Conservation (phyloP, 495 filamentous ascomycete genomes). For the Astrothelium subdiscretum region DNA sequence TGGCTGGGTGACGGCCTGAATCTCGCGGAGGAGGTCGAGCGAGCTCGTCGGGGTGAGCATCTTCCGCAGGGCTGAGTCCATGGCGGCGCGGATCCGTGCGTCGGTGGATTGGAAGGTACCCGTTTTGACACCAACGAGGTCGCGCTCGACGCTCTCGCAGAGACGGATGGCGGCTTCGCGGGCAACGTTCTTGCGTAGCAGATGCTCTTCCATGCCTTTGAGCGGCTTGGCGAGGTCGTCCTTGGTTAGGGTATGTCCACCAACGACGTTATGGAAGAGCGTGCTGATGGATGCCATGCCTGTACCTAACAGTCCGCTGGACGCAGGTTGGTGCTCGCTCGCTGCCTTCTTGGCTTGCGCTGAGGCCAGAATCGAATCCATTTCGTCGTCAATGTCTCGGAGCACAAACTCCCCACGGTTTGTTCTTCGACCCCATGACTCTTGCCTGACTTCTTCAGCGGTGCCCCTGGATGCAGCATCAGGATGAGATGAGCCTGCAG, state of each 20-base stretch:
- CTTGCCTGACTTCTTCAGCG: constrained; percentile 62
- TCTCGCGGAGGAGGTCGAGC: constrained; percentile 85
- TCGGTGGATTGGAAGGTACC: constrained; percentile 83
- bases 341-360: constrained; percentile 47
- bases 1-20: constrained; percentile 63
- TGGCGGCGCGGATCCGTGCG: constrained; percentile 64
- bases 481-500: constrained; percentile 37
- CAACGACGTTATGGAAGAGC: constrained; percentile 86
- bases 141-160: constrained; percentile 80
- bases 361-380: constrained; percentile 72
- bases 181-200: constrained; percentile 92
- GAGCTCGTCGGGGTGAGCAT: constrained; percentile 94
- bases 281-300: constrained; percentile 68
- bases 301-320: constrained; percentile 59
- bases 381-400: constrained; percentile 84
- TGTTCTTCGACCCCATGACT: constrained; percentile 72
- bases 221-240: constrained; percentile 81
- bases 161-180: constrained; percentile 85
- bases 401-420: constrained; percentile 86
- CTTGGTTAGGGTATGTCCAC: constrained; percentile 81
- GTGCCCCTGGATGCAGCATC: constrained; percentile 19
- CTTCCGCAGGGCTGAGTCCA: constrained; percentile 81
- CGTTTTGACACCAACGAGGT: constrained; percentile 83
- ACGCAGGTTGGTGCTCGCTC: constrained; percentile 16
- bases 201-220: constrained; percentile 90